Conservation (phyloP, 805 yeast genomes). For the Yarrowia sp. region DNA sequence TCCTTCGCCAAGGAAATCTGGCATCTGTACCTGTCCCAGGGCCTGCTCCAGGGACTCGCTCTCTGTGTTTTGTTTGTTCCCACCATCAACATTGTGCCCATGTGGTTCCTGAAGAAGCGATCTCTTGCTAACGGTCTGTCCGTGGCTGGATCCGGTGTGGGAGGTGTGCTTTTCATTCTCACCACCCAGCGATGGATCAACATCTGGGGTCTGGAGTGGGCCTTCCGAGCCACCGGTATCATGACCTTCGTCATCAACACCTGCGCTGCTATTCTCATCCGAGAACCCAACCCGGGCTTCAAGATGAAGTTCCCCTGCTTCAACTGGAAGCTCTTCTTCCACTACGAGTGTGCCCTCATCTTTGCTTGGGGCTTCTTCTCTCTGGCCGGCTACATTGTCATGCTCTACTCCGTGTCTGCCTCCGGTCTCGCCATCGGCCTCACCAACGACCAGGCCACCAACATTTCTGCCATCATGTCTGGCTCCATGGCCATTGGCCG, state of each 20-base stretch:
- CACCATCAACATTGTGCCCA: conserved; percentile 55
- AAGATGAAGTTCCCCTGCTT: conserved; percentile 36
- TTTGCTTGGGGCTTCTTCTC: conserved; percentile 38
- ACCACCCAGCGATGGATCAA: conserved; percentile 51
- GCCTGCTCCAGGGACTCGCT: conserved; percentile 59
- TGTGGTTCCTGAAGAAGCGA: conserved; percentile 57
- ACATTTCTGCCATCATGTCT: conserved; percentile 48
- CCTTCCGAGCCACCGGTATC: conserved; percentile 56
- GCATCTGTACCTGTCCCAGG: conserved; percentile 63
- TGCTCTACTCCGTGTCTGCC: conserved; percentile 47
- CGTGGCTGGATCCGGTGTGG: conserved; percentile 59
- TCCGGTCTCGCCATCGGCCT: conserved; percentile 46
- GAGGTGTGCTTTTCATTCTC: conserved; percentile 54
- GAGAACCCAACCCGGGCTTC: conserved; percentile 39
- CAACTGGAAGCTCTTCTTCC: conserved; percentile 38
- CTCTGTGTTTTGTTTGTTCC: conserved; percentile 56
- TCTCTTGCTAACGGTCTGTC: conserved; percentile 59
- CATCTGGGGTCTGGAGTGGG: conserved; percentile 61
- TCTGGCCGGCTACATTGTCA: conserved; percentile 34
- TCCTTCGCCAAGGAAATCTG: conserved; percentile 49
- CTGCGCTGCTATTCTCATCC: conserved; percentile 22
- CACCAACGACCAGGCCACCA: conserved; percentile 42
- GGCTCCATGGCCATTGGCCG: conserved; percentile 57
- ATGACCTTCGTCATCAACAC: conserved; percentile 35
- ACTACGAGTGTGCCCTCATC: conserved; percentile 35